Conservation (phyloP, 2,329 filamentous ascomycete genomes). For the Talaromyces sp. region DNA sequence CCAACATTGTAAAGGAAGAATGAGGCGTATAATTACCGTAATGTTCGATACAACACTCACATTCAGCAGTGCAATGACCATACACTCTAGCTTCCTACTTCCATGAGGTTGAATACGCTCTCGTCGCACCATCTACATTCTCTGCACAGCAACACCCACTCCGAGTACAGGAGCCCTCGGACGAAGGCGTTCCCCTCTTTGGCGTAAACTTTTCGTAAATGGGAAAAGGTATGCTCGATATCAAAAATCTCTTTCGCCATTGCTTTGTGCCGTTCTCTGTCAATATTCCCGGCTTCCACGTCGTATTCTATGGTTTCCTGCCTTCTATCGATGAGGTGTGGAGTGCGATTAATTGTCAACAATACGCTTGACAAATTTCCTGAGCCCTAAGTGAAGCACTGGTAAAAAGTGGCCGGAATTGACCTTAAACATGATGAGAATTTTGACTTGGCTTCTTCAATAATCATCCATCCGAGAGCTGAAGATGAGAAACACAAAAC, state of each 20-base stretch:
- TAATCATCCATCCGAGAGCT: background rate
- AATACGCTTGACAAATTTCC: background rate
- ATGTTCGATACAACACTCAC: background rate
- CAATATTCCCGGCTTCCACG: background rate
- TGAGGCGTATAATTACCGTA: background rate
- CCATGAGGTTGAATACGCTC: background rate
- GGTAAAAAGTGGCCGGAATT: background rate
- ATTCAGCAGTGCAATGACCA: background rate
- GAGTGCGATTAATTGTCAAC: background rate
- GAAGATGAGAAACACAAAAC: background rate
- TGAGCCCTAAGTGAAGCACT: background rate
- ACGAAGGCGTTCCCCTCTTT: background rate
- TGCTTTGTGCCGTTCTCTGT: background rate
- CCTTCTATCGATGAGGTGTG: background rate
- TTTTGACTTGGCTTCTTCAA: background rate
- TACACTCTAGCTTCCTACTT: background rate
- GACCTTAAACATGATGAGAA: background rate
- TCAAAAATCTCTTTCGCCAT: background rate
- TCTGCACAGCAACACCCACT: background rate
- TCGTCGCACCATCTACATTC: background rate
- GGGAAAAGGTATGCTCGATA: background rate
- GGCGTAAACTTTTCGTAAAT: background rate
- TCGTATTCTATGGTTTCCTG: background rate
- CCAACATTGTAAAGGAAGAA: background rate
- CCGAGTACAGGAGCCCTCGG: background rate